Base-by-base conservation (phyloP, 306 rosid genomes). In the Vicia villosa region DNA sequence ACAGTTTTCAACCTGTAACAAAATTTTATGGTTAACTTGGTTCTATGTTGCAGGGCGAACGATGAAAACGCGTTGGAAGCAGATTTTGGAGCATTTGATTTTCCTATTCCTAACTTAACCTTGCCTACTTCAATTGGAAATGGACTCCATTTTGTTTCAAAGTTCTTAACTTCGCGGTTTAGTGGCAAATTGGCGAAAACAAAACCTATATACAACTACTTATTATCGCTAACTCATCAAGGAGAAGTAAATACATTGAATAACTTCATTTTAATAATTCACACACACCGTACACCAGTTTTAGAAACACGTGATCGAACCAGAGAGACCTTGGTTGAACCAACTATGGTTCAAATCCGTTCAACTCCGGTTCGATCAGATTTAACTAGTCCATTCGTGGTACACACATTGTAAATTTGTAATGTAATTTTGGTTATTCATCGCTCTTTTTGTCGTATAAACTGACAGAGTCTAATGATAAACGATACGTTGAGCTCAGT, bases 81-180 rank as follows among this genome's bases (percentile, higher is more conserved):
- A n/a, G 98, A 92, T 80, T 90, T 92, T 72, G 86, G 84, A 49
- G 95, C 98, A 66, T 79, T 88, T 52, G 89, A 90, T 63, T 83
- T 68, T 78, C 70, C 85, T n/a, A 77, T 72, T 83, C 96, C 96
- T 24, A 86, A 77, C 14, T 79, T 92, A 64, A 79, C 83, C 15
- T 74, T 88, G 19, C 74, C 96, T 45, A 86, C 98, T 68, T 92
- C 98, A 38, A 85, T 92, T 58, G 98, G 98, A 78, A 87, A 90
- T 71, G 98, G 98, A 41, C 58, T 88, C 21, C 49, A 41, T 43
- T 85, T 77, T 79, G 81, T 80, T 63, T 80, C 93, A 11, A 92
- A 90, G 81, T 86, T 90, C 79, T 66, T 83, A 14, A 82, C 87
- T 37, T 74, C 91, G 14, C 76, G 76, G 61, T 73, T 88, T 50